Percentiles rank a stretch among this genome's conserved stretches.
These are phyloP conservation scores for Tulasnella sp. DNA, from an alignment of 768 basidiomycete genomes.

Conservation along the genomic window DNA sequence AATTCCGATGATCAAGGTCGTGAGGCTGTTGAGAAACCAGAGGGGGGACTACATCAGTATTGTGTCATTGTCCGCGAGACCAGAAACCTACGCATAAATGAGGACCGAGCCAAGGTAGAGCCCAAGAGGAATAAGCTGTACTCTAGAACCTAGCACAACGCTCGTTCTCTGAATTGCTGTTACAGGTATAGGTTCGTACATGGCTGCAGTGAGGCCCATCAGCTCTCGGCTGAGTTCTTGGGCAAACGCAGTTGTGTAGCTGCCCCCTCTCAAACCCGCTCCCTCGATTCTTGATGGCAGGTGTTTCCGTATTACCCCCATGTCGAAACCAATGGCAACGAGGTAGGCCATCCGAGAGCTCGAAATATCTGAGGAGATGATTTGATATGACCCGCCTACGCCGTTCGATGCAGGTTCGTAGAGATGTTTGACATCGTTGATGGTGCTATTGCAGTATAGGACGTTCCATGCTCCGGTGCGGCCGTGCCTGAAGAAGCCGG, in stretches of 20 bases:
- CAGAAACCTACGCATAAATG: neutral
- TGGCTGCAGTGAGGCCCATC: neutral
- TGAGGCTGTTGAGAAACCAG: neutral
- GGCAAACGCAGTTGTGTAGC: neutral
- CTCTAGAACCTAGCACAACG: neutral
- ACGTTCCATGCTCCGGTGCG: neutral
- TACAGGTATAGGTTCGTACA: neutral
- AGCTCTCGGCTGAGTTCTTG: slow-evolving; percentile 10
- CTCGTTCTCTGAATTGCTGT: neutral
- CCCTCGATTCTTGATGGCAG: neutral
- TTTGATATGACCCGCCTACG: neutral
- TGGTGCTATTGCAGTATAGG: neutral
- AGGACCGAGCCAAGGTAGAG: neutral
- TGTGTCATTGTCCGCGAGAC: neutral
- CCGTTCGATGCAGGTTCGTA: neutral
- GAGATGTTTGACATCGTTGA: neutral
- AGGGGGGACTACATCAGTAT: neutral
- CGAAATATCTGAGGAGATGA: neutral
- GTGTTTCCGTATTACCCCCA: neutral
- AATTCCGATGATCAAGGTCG: neutral
- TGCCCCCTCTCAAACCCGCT: neutral
- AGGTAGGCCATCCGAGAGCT: neutral
- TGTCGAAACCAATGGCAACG: neutral
- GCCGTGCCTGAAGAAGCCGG: neutral
- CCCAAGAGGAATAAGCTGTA: neutral